Conservation (phyloP, 805 yeast genomes). For the Starmerella scarabaei region DNA sequence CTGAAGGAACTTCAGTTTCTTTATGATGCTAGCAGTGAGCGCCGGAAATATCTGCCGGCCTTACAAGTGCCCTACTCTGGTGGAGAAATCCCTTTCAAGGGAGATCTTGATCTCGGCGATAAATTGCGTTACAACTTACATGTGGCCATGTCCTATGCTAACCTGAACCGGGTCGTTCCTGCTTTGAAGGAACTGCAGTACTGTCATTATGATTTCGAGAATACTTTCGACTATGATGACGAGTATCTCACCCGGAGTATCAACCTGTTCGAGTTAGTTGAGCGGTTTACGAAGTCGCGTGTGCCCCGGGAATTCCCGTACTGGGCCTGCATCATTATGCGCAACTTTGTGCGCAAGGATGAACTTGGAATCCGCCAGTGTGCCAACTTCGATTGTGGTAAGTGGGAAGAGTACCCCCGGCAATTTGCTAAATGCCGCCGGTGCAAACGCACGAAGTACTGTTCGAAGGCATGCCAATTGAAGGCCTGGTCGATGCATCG, state of each 20-base stretch:
- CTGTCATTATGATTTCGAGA: slow-evolving; percentile 25
- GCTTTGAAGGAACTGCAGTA: background rate
- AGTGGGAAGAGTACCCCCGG: slow-evolving; percentile 81
- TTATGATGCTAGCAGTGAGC: no score
- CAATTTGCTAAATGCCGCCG: slow-evolving; percentile 92
- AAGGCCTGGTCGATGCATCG: slow-evolving; percentile 87
- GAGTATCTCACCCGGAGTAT: slow-evolving; percentile 34
- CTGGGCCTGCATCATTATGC: slow-evolving; percentile 97
- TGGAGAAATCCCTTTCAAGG: background rate
- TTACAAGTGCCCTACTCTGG: background rate
- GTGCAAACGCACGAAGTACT: slow-evolving; percentile 89
- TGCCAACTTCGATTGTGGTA: slow-evolving; percentile 84
- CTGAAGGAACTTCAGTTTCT: no score
- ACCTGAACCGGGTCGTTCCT: background rate
- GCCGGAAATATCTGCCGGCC: background rate
- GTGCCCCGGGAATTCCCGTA: slow-evolving; percentile 72
- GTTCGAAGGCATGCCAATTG: slow-evolving; percentile 83
- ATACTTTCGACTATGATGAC: slow-evolving; percentile 30
- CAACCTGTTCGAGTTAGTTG: slow-evolving; percentile 82
- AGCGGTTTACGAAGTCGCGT: slow-evolving; percentile 62
- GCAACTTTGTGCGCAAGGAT: slow-evolving; percentile 87
- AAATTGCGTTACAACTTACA: background rate
- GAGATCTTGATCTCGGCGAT: background rate
- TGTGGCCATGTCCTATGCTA: background rate
- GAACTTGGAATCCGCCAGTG: slow-evolving; percentile 94